Evolutionary conservation across 192 early-diverging fungal species (phyloP), one percentile per base, ranked within the genome.

Genomic region (Coemansia sp.): DNA sequence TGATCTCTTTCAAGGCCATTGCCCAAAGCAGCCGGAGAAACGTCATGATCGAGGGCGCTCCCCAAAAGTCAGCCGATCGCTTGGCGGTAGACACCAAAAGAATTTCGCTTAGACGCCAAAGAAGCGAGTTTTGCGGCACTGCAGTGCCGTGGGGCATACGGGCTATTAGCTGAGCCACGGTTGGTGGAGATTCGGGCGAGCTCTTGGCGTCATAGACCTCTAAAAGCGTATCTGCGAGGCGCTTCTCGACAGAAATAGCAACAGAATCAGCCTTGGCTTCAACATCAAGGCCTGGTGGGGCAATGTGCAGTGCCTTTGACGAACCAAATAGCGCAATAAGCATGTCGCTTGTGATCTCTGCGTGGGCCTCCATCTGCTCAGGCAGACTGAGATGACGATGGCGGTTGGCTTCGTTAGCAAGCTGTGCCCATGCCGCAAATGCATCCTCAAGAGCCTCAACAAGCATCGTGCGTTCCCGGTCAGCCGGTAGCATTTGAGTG

Each of bases 11-110:
- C 39, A 91, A 56, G 12, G 88, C 52, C 68, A 88, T 88, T 0
- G 84, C 71, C 90, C 90, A 91, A 29, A 91, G 64, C 6, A 91
- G 83, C 51, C 87, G 87, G 48, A 91, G 70, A 57, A 88, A 89
- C 2, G 86, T 87, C 66, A 89, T 86, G 18, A 87, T 80, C 25
- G 77, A 76, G 6, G 86, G 84, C 2, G 83, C 81, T 25, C 78
- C 75, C 75, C 70, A 73, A 58, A 82, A 77, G 55, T 70, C 72
- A 0, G 74, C 64, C 21, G 70, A 77, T 18, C 69, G 61, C 46
- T 77, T 77, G 30, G 75, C 68, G 0, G 72, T 77, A 1, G 75
- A 69, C 20, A 77, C 75, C 49, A 72, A 59, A 23, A 82, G 58
- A 8, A 74, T 71, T 55, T 82, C 75, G 69, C 74, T 69, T 18